Evolutionary conservation across 106 monocot species (phyloP).

Genomic region (Allium sativum): DNA sequence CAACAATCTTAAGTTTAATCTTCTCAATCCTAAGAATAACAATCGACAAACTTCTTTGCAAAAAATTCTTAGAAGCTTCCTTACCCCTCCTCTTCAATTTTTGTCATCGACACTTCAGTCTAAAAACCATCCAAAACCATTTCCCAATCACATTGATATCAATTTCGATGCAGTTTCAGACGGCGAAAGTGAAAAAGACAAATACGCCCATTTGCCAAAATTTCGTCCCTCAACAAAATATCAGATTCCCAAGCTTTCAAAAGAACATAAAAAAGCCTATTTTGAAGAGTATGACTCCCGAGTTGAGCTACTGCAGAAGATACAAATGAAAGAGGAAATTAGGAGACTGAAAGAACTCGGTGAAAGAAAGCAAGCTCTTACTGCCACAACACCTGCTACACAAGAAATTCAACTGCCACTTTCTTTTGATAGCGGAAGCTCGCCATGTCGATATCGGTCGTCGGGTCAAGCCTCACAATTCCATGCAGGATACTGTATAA

Average conservation of each 20-base stretch:
- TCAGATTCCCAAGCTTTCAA: slow-evolving; percentile 54
- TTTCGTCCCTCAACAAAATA: slow-evolving; percentile 56
- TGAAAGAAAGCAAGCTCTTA: slow-evolving; percentile 17
- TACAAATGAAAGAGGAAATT: slow-evolving; percentile 68
- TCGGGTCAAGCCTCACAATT: background rate
- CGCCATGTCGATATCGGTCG: background rate
- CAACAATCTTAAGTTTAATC: slow-evolving; percentile 21
- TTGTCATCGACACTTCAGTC: slow-evolving; percentile 63
- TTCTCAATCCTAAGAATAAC: background rate
- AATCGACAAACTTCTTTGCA: background rate
- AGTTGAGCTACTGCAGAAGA: slow-evolving; percentile 71
- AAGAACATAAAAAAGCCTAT: slow-evolving; percentile 63
- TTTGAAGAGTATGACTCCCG: slow-evolving; percentile 80
- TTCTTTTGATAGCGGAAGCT: background rate
- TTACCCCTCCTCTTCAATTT: slow-evolving; percentile 60
- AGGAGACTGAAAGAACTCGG: slow-evolving; percentile 57
- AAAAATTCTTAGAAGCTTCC: background rate
- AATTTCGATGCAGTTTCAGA: slow-evolving; percentile 45
- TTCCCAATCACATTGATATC: slow-evolving; percentile 63
- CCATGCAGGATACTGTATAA: slow-evolving; percentile 30
- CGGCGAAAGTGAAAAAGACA: slow-evolving; percentile 46
- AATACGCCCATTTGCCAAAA: slow-evolving; percentile 58
- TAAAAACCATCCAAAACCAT: slow-evolving; percentile 44
- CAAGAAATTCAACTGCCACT: background rate
- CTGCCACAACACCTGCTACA: background rate